A percentile compares a stretch with the other conserved stretches of the same genome.
These are phyloP conservation scores for Arachnomyces sp. DNA, from an alignment of 2,329 filamentous ascomycete genomes.

Conservation along the genomic window DNA sequence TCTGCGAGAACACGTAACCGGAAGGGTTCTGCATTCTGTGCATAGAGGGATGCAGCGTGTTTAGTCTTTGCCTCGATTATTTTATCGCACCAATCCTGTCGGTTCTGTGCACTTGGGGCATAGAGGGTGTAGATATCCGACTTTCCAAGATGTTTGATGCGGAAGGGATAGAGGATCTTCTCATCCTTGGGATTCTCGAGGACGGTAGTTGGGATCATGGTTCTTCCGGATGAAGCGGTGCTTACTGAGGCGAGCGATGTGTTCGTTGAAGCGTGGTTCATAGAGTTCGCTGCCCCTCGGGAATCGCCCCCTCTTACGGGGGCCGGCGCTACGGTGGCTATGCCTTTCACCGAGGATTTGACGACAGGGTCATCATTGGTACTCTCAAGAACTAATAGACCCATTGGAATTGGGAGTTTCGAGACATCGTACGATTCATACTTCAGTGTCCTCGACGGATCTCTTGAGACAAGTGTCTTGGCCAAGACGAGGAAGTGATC, in stretches of 20 bases:
- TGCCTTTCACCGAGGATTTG: slow-evolving; percentile 66
- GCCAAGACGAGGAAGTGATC: slow-evolving; percentile 94
- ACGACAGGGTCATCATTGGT: slow-evolving; percentile 85
- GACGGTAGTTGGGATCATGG: slow-evolving; percentile 39
- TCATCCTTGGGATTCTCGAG: slow-evolving; percentile 60
- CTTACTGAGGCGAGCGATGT: slow-evolving; percentile 53
- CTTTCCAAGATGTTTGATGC: slow-evolving; percentile 88
- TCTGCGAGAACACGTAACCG: slow-evolving; percentile 85
- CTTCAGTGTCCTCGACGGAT: slow-evolving; percentile 63
- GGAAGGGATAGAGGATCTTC: slow-evolving; percentile 87
- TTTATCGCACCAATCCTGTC: slow-evolving; percentile 84
- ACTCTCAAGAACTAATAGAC: slow-evolving; percentile 84
- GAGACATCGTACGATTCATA: slow-evolving; percentile 86
- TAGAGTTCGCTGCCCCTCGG: slow-evolving; percentile 40
- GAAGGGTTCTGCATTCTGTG: slow-evolving; percentile 95
- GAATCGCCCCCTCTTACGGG: slow-evolving; percentile 40
- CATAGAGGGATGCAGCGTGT: slow-evolving; percentile 78
- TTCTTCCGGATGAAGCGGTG: slow-evolving; percentile 31
- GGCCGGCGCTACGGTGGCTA: slow-evolving; percentile 52
- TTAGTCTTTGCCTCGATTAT: slow-evolving; percentile 92
- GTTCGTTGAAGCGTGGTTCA: slow-evolving; percentile 62
- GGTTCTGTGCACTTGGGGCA: slow-evolving; percentile 64
- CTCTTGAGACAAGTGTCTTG: slow-evolving; percentile 63
- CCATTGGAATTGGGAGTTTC: slow-evolving; percentile 93
- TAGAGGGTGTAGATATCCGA: slow-evolving; percentile 82